Conservation (phyloP, 305 asterid species). For the Solanum hybrid region DNA sequence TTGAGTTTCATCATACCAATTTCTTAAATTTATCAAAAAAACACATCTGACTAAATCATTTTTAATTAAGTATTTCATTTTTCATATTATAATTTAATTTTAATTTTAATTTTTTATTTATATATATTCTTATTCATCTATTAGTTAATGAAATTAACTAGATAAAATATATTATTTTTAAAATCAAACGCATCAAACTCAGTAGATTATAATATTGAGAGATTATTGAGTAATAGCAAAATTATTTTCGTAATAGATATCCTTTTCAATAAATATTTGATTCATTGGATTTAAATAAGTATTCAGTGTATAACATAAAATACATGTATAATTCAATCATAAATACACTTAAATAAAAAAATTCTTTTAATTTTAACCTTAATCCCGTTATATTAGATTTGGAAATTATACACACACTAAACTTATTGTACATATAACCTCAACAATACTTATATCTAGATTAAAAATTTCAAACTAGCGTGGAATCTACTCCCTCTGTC, state of each 20-base stretch:
- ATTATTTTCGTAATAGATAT: too few species aligned
- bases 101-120: too few species aligned
- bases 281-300: neutral
- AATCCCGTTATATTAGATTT: neutral
- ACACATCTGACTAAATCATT: too few species aligned
- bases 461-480: neutral
- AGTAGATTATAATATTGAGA: neutral
- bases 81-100: too few species aligned
- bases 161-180: too few species aligned
- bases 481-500: neutral
- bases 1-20: too few species aligned
- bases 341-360: too few species aligned
- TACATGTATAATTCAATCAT: neutral
- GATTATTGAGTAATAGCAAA: neutral
- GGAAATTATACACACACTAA: neutral
- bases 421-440: neutral
- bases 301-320: neutral
- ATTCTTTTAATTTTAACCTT: too few species aligned
- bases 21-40: neutral
- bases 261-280: neutral
- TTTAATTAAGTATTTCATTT: too few species aligned
- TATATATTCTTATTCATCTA: neutral
- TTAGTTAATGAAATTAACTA: neutral
- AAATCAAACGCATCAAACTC: neutral
- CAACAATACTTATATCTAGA: neutral